These are phyloP conservation scores for Pythium plurisporium DNA, from an alignment of 352 stramenopile genomes.

Conservation along the genomic window DNA sequence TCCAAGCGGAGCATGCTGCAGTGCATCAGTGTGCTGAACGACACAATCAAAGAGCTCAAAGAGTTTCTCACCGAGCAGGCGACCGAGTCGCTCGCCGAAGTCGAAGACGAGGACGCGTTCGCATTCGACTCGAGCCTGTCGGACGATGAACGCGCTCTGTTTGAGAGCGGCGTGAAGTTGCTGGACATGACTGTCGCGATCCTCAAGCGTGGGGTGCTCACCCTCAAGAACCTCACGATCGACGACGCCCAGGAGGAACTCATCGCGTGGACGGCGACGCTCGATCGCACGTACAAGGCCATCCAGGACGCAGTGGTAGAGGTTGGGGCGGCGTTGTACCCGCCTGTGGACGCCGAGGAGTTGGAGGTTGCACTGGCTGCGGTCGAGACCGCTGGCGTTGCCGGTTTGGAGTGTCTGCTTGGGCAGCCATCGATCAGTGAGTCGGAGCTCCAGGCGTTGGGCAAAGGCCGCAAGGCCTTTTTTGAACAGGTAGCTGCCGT, in stretches of 20 bases:
- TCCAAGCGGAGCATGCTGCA: constrained; percentile 85
- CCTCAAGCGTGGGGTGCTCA: constrained; percentile 79
- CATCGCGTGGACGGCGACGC: constrained; percentile 59
- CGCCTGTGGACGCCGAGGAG: constrained; percentile 64
- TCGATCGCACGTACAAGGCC: constrained; percentile 59
- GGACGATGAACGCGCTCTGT: constrained; percentile 57
- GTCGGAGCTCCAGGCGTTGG: constrained; percentile 32
- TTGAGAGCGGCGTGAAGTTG: constrained; percentile 61
- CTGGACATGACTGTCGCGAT: constrained; percentile 69
- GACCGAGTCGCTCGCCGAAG: constrained; percentile 30
- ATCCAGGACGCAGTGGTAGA: constrained; percentile 73
- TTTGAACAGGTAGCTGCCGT: constrained; percentile 47
- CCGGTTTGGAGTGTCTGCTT: constrained; percentile 43
- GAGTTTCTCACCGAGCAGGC: constrained; percentile 61
- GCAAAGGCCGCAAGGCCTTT: constrained; percentile 48
- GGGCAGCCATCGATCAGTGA: constrained; percentile 46
- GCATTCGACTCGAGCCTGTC: constrained; percentile 75
- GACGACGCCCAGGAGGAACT: constrained; percentile 53
- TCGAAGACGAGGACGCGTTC: constrained; percentile 72
- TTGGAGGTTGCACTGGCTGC: constrained; percentile 33
- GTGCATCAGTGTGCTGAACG: constrained; percentile 79
- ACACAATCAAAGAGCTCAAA: constrained; percentile 75
- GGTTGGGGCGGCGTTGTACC: constrained; percentile 76
- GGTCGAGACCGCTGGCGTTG: constrained; percentile 29
- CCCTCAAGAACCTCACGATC: constrained; percentile 67